Base-by-base conservation (phyloP, 2,329 filamentous ascomycete species). In the Colletotrichum tamarilloi region DNA sequence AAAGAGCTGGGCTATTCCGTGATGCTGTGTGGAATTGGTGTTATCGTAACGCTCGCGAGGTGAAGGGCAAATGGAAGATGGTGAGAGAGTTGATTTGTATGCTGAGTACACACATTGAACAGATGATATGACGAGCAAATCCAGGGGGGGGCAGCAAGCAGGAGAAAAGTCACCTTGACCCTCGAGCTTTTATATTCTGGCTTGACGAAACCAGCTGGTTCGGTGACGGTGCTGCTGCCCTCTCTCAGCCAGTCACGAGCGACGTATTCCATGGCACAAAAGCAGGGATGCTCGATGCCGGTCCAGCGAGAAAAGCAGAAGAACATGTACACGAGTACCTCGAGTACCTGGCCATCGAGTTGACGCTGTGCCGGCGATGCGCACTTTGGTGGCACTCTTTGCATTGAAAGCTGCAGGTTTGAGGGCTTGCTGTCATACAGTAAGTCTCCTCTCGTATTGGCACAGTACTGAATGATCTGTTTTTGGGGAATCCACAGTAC, bases 131-230 rank as follows among this genome's bases (percentile, higher is more conserved):
- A 62, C 67, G 56, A 69, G 26, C 24, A n/a, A 3, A 4, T 57
- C 19, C 22, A 26, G 42, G 70, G 26, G 38, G 38, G 24, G 59
- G 14, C 19, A 22, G 38, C n/a, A n/a, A 14, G n/a, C 7, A 26
- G 22, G 22, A 35, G 16, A 71, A 66, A 30, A 30, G 67, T 70
- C 32, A 73, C 71, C 60, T 66, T 62, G 67, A 28, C 71, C 42
- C 46, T 73, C 35, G 67, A 71, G 62, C 56, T 52, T 73, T 66
- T 73, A 73, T 73, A 73, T 73, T 62, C 67, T 71, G 59, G 52
- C 24, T 68, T 62, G 68, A 74, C 72, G 72, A 72, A 74, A 74
- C 68, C 72, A 74, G 72, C 71, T 70, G 42, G 60, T 55, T 71
- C 62, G 67, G 67, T 73, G 71, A 71, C 71, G 71, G 71, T 66